Evolutionary conservation across 805 yeast genomes (phyloP).

Genomic region (Metschnikowia dekortorum): DNA sequence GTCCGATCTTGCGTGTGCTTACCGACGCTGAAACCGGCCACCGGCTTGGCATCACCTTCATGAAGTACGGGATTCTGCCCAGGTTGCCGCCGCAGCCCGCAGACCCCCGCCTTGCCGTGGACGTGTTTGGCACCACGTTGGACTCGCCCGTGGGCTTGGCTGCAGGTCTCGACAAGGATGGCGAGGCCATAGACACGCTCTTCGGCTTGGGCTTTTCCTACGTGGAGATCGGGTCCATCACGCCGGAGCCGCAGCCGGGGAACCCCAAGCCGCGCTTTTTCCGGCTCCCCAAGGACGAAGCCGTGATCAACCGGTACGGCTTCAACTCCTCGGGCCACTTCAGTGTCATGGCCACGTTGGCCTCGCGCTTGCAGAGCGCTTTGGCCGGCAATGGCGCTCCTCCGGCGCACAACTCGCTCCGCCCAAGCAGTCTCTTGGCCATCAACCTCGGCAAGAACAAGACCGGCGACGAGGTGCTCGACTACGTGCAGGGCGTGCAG

Average conservation of each 20-base stretch:
- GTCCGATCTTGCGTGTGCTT: conserved; percentile 66
- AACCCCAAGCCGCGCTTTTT: conserved; percentile 92
- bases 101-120: conserved; percentile 53
- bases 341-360: conserved; percentile 62
- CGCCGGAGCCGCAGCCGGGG: conserved; percentile 92
- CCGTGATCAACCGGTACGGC: conserved; percentile 92
- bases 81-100: conserved; percentile 36
- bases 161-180: conserved; percentile 94
- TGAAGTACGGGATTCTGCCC: conserved; percentile 70
- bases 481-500: conserved; percentile 80
- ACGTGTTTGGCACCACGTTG: conserved; percentile 63
- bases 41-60: conserved; percentile 59
- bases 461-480: conserved; percentile 83
- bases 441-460: conserved; percentile 91
- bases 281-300: conserved; percentile 77
- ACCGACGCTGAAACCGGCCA: conserved; percentile 90
- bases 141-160: conserved; percentile 87
- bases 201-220: conserved; percentile 78
- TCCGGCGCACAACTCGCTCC: conserved; percentile 43
- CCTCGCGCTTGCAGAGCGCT: conserved; percentile 45
- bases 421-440: conserved; percentile 64
- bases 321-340: conserved; percentile 90
- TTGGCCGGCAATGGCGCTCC: conserved; percentile 34
- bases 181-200: conserved; percentile 81
- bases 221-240: conserved; percentile 89